Conservation (phyloP, 192 early-diverging fungal genomes). For the Coemansia sp. region DNA sequence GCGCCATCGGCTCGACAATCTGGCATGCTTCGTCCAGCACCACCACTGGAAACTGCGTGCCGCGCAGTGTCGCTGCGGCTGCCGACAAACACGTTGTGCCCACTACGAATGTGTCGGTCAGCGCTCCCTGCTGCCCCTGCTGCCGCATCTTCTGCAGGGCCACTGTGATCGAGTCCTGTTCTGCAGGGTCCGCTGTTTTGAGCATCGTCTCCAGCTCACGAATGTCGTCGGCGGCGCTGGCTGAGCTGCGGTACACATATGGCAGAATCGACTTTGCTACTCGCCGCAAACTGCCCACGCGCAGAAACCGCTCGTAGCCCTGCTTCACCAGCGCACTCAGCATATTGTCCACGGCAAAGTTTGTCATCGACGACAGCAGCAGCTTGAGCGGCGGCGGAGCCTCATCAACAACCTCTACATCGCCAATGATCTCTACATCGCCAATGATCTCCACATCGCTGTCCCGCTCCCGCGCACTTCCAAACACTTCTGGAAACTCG, state of each 20-base stretch:
- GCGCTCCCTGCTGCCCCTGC: slow-evolving; percentile 27
- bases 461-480: not conserved
- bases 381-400: slow-evolving; percentile 42
- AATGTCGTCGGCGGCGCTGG: slow-evolving; percentile 57
- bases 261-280: slow-evolving; percentile 67
- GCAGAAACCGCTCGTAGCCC: slow-evolving; percentile 65
- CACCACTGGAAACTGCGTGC: slow-evolving; percentile 61
- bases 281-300: slow-evolving; percentile 71
- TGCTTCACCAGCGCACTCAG: slow-evolving; percentile 62
- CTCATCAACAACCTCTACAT: not conserved
- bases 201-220: slow-evolving; percentile 79
- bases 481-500: slow-evolving; percentile 44
- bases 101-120: slow-evolving; percentile 56
- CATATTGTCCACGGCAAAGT: slow-evolving; percentile 78
- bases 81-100: slow-evolving; percentile 84
- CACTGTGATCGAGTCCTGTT: slow-evolving; percentile 44
- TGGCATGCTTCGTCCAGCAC: slow-evolving; percentile 89
- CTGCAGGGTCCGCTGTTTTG: slow-evolving; percentile 51
- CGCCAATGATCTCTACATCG: not conserved
- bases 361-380: slow-evolving; percentile 71
- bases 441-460: slow-evolving; percentile 1
- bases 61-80: slow-evolving; percentile 67
- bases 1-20: slow-evolving; percentile 83
- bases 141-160: slow-evolving; percentile 49
- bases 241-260: slow-evolving; percentile 54